Evolutionary conservation across 345 rosid species (phyloP), one percentile per base, ranked within the genome.

Genomic region (Gynandropsis gynandra): DNA sequence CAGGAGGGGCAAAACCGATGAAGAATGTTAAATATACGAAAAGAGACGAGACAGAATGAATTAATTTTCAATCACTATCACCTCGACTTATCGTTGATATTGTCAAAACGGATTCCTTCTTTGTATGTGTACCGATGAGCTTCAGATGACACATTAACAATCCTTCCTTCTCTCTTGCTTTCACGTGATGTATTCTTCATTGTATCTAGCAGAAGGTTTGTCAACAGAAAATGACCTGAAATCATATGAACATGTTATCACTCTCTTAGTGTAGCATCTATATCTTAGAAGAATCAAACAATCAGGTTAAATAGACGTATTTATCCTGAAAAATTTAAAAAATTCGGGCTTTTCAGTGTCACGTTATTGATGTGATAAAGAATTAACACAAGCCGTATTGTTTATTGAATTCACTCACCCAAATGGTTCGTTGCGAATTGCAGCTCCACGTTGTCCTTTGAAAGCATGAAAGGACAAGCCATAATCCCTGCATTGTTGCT

Each of bases 401-500:
- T n/a, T n/a, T n/a, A n/a, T n/a, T n/a, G n/a, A n/a, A n/a, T n/a
- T 36, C 42, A 54, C 71, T 51, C 66, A 79, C 81, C 81, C n/a
- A 80, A 4, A 67, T 80, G 85, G 61, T 80, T 80, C 8, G 80
- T 80, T 39, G 85, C 82, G 56, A 74, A 80, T 42, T 74, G 81
- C 9, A 80, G 52, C 47, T 80, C 85, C 4, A 76, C 67, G 63
- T 57, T 62, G 64, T 80, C 82, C 10, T 50, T 50, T 6, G 82
- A 80, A 56, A 76, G 80, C 66, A n/a, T 34, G 69, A 64, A 76
- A 1, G 85, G 81, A 34, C 75, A 68, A 10, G 74, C 80, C 85
- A 76, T 79, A 19, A 79, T 61, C 17, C 85, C 89, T 62, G 89
- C 89, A 68, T 82, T 82, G 58, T 79, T 79, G 50, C 89, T 82